phyloP scores from a whole-genome alignment of 2,329 filamentous ascomycete genomes.

The Clarireedia paspali region DNA sequence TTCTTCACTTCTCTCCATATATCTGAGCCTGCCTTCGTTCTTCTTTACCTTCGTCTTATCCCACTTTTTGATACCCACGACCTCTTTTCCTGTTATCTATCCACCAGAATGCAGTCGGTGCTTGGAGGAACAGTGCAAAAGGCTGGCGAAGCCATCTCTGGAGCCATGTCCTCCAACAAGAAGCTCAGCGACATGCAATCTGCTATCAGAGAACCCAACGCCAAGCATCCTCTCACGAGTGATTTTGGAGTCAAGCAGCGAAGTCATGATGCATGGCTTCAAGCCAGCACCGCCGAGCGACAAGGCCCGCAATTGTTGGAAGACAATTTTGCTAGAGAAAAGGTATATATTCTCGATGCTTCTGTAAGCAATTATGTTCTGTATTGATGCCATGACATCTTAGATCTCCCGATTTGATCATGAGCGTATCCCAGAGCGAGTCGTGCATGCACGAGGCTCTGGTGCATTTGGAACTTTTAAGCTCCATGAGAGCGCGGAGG shows the following conservation, averaged over 20 bases:
- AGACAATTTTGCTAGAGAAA: constrained; percentile 65
- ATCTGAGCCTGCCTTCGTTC: not conserved
- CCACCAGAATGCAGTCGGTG: constrained; percentile 3
- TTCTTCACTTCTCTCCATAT: not conserved
- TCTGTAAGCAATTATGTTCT: too few relatives aligned
- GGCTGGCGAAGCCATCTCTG: constrained; percentile 18
- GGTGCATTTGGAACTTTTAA: constrained; percentile 62
- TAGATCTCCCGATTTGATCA: constrained; percentile 52
- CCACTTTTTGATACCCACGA: not conserved
- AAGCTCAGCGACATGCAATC: constrained; percentile 23
- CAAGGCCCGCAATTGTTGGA: constrained; percentile 64
- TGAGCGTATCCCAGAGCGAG: constrained; percentile 53
- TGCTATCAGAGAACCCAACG: constrained; percentile 49
- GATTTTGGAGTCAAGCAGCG: constrained; percentile 69
- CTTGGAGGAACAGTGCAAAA: constrained; percentile 13
- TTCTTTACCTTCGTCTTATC: not conserved
- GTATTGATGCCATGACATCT: too few relatives aligned
- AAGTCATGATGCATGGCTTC: constrained; percentile 73
- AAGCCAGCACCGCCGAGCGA: constrained; percentile 51
- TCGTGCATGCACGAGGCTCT: constrained; percentile 51
- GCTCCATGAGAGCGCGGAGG: constrained; percentile 52
- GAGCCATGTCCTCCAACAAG: constrained; percentile 21
- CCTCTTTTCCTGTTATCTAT: not conserved
- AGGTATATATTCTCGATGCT: constrained; percentile 38
- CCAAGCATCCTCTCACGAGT: constrained; percentile 58